Evolutionary conservation across 2,329 filamentous ascomycete species (phyloP).

Genomic region (Arthrobotrys entomopaga): DNA sequence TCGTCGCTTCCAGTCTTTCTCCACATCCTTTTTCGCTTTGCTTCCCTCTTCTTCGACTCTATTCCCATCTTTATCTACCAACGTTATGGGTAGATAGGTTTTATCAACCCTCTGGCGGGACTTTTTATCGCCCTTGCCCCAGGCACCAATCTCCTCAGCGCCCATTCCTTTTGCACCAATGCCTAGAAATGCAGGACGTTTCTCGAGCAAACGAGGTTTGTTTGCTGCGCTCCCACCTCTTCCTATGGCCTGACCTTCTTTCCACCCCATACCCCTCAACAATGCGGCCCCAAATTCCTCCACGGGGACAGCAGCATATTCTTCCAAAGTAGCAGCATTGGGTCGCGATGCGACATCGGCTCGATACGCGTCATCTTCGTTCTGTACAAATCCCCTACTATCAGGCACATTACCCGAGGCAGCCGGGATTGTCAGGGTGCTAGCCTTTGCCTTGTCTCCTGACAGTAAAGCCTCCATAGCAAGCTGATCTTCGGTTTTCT

Average conservation of each 20-base stretch:
- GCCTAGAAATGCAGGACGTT: slow-evolving; percentile 82
- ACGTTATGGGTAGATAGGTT: slow-evolving; percentile 70
- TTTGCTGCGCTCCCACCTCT: slow-evolving; percentile 64
- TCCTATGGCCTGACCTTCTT: slow-evolving; percentile 72
- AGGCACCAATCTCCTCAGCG: slow-evolving; percentile 78
- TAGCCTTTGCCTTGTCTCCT: slow-evolving; percentile 66
- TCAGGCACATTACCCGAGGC: slow-evolving; percentile 55
- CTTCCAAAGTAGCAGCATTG: slow-evolving; percentile 78
- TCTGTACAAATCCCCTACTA: slow-evolving; percentile 60
- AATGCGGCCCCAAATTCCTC: slow-evolving; percentile 94
- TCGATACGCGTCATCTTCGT: slow-evolving; percentile 75
- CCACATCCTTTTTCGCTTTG: slow-evolving; percentile 68
- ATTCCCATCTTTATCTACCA: slow-evolving; percentile 67
- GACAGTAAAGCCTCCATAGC: slow-evolving; percentile 74
- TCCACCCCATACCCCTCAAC: slow-evolving; percentile 94
- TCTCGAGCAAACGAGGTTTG: slow-evolving; percentile 73
- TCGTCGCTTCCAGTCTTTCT: slow-evolving; percentile 66
- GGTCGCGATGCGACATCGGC: slow-evolving; percentile 77
- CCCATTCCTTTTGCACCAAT: slow-evolving; percentile 87
- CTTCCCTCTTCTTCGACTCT: slow-evolving; percentile 37
- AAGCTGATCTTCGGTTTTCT: slow-evolving; percentile 69
- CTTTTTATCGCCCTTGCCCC: slow-evolving; percentile 76
- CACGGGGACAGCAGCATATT: slow-evolving; percentile 88
- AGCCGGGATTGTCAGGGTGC: slow-evolving; percentile 68
- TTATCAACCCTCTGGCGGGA: slow-evolving; percentile 64